Base-by-base conservation (phyloP, 116 monocot genomes). In the Thalassia testudinum region DNA sequence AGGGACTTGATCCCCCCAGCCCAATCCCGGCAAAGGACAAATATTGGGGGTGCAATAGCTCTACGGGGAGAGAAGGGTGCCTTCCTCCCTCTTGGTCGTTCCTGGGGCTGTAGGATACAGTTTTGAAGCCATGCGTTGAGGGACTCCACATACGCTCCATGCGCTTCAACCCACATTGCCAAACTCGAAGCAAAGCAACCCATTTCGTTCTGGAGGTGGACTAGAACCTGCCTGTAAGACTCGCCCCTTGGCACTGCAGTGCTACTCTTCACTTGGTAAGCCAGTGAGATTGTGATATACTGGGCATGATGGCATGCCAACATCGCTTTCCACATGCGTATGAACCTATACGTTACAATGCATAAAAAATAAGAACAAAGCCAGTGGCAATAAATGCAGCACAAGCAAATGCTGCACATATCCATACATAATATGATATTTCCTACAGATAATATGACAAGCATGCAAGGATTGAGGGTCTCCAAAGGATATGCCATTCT, bases 311-410 rank as follows among this genome's bases (percentile, higher is more conserved):
- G 87, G 57, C 80, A 78, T 61, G 83, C 81, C 8, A 83, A 65
- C 81, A 93, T 81, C 19, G 75, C 60, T 62, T 71, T 86, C 87
- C 87, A 93, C 93, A 93, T 87, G 47, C 78, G 59, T 42, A 80
- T 73, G 34, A 82, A 70, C 76, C 85, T 91, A 61, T 3, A 57
- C 0, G 65, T 34, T 34, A 10, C 3, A 34, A 10, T 10, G 30
- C 3, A 34, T 34, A 34, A 34, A 8, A 53, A 21, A 50, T 4
- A 50, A 12, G 12, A 47, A 47, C n/a, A n/a, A n/a, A n/a, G n/a
- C n/a, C n/a, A n/a, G n/a, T n/a, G n/a, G n/a, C n/a, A n/a, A n/a
- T n/a, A n/a, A n/a, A n/a, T n/a, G n/a, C n/a, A n/a, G n/a, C n/a
- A n/a, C n/a, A n/a, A n/a, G n/a, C n/a, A n/a, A n/a, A 34, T 34